Evolutionary conservation across 768 basidiomycete genomes (phyloP).

Genomic region (Candolleomyces eurysporus): DNA sequence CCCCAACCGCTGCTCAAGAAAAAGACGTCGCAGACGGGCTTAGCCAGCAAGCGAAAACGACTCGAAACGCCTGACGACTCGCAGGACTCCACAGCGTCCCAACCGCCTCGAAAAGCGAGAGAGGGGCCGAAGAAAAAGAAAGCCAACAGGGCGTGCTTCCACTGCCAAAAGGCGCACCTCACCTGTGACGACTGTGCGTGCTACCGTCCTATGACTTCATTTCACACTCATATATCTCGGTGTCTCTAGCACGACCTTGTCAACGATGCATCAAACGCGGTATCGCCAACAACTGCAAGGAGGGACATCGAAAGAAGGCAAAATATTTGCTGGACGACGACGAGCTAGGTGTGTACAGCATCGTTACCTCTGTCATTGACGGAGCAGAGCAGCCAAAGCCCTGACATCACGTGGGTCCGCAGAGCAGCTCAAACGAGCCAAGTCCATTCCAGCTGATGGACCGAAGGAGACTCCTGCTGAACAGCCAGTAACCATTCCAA

Average conservation of each 20-base stretch:
- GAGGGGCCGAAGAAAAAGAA: slow-evolving; percentile 93
- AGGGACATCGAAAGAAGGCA: slow-evolving; percentile 96
- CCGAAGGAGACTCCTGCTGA: slow-evolving; percentile 20
- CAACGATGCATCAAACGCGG: slow-evolving; percentile 94
- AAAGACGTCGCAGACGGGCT: slow-evolving; percentile 24
- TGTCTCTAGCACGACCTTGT: slow-evolving; percentile 81
- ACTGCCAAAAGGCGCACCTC: slow-evolving; percentile 95
- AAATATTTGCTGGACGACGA: slow-evolving; percentile 95
- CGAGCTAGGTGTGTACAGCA: slow-evolving; percentile 69
- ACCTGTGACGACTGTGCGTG: slow-evolving; percentile 97
- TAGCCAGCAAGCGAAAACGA: slow-evolving; percentile 56
- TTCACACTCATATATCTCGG: slow-evolving; percentile 15
- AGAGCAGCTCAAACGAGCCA: slow-evolving; percentile 52
- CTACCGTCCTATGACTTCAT: slow-evolving; percentile 11
- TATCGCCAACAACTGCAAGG: slow-evolving; percentile 82
- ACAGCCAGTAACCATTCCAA: slow-evolving; percentile 12
- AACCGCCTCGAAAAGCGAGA: slow-evolving; percentile 51
- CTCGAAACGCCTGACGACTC: slow-evolving; percentile 58
- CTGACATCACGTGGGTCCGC: slow-evolving; percentile 35
- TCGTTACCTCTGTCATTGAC: slow-evolving; percentile 14
- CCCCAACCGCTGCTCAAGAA: slow-evolving; percentile 35
- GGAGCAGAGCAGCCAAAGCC: slow-evolving; percentile 12
- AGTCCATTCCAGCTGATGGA: slow-evolving; percentile 33
- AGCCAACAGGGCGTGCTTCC: slow-evolving; percentile 89
- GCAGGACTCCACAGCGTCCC: slow-evolving; percentile 40